These are phyloP conservation scores for Aureobasidium leucospermi DNA, from an alignment of 2,329 filamentous ascomycete genomes.

Conservation along the genomic window DNA sequence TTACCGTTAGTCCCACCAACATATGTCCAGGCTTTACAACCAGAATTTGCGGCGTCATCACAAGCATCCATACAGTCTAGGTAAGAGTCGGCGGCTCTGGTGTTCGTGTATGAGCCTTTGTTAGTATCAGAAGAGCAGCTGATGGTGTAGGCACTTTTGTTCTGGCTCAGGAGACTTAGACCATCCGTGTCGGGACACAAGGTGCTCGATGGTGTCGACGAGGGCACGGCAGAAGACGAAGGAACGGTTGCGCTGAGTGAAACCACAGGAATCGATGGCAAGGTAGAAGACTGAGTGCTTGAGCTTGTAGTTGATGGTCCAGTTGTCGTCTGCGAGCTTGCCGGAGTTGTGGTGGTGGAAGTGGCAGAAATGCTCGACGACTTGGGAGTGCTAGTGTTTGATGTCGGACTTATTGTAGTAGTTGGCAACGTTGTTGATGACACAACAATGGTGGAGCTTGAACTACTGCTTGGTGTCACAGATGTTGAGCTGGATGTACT, in stretches of 20 bases:
- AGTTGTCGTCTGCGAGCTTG: not conserved
- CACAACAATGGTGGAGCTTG: slow-evolving; percentile 43
- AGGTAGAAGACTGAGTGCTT: not conserved
- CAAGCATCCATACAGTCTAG: slow-evolving; percentile 12
- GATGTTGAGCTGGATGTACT: slow-evolving; percentile 7
- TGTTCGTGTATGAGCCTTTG: slow-evolving; percentile 1
- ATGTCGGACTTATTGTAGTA: slow-evolving; percentile 8
- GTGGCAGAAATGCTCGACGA: not conserved
- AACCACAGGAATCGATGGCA: not conserved
- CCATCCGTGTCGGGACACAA: slow-evolving; percentile 15
- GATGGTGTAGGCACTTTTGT: slow-evolving; percentile 7
- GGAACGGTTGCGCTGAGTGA: not conserved
- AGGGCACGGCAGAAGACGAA: not conserved
- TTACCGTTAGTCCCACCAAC: slow-evolving; percentile 11
- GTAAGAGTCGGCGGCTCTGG: slow-evolving; percentile 6
- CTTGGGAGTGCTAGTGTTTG: not conserved
- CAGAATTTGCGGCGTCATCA: not conserved
- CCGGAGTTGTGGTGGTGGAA: not conserved
- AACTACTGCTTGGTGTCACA: slow-evolving; percentile 25
- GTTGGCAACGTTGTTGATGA: slow-evolving; percentile 30
- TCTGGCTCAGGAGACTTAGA: not conserved
- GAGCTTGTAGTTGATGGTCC: not conserved
- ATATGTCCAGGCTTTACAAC: slow-evolving; percentile 13
- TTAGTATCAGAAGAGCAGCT: slow-evolving; percentile 10
- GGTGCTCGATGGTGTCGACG: slow-evolving; percentile 8